These are phyloP conservation scores for Microsporum canis DNA, from an alignment of 2,329 filamentous ascomycete species.

Conservation along the genomic window DNA sequence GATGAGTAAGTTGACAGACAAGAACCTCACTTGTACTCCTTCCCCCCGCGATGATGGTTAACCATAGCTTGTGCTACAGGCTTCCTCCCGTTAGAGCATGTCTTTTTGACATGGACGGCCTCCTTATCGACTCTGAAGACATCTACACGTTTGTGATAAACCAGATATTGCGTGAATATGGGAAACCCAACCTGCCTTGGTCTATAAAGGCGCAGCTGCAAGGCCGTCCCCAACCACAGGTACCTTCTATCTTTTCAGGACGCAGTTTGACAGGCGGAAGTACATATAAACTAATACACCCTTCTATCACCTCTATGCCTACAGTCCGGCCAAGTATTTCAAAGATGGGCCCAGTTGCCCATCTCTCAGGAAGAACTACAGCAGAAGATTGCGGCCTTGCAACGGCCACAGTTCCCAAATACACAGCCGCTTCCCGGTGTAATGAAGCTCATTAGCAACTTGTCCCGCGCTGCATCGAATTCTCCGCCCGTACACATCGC, in stretches of 20 bases:
- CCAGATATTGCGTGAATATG: conserved; percentile 63
- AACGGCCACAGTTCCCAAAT: conserved; percentile 59
- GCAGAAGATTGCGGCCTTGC: conserved; percentile 49
- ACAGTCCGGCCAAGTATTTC: conserved; percentile 52
- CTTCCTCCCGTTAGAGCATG: conserved; percentile 76
- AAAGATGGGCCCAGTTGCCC: conserved; percentile 76
- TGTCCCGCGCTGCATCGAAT: conserved; percentile 25
- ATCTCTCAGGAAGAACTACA: conserved; percentile 60
- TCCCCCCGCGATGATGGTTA: background rate
- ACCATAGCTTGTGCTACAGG: conserved; percentile 33
- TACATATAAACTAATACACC: background rate
- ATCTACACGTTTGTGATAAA: conserved; percentile 77
- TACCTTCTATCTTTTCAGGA: conserved; percentile 18
- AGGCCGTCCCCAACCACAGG: conserved; percentile 50
- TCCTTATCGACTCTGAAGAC: conserved; percentile 89
- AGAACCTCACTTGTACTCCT: too few species aligned
- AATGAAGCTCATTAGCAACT: conserved; percentile 47
- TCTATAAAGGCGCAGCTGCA: conserved; percentile 81
- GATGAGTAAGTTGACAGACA: background rate
- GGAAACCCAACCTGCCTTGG: conserved; percentile 71
- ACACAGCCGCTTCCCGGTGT: conserved; percentile 74
- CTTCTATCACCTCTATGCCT: background rate
- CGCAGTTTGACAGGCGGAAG: background rate
- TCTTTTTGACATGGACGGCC: conserved; percentile 97
- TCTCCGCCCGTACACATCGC: conserved; percentile 59